These are phyloP conservation scores for Cairneyella variabilis DNA, from an alignment of 495 filamentous ascomycete genomes.

Conservation along the genomic window DNA sequence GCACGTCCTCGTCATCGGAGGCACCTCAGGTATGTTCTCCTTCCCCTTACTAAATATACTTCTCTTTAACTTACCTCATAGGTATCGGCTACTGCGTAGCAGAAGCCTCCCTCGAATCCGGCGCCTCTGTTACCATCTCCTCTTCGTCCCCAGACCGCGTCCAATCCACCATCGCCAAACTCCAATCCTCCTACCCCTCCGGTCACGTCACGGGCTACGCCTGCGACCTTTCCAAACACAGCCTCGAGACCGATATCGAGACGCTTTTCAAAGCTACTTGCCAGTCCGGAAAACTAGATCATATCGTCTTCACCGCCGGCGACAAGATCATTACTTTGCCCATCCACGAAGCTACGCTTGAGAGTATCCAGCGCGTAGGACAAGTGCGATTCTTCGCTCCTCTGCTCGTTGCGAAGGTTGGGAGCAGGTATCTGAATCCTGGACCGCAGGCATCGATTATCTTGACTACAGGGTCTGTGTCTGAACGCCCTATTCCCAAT, in stretches of 20 bases:
- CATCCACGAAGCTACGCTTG: slow-evolving; percentile 36
- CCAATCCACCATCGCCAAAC: slow-evolving; percentile 32
- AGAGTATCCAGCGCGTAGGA: slow-evolving; percentile 32
- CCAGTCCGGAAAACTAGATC: slow-evolving; percentile 46
- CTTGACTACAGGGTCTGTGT: slow-evolving; percentile 48
- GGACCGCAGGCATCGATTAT: slow-evolving; percentile 43
- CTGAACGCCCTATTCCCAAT: slow-evolving; percentile 38
- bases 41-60: too few species aligned
- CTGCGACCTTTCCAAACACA: slow-evolving; percentile 45
- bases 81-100: slow-evolving; percentile 57
- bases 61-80: too few species aligned
- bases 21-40: slow-evolving; percentile 14
- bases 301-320: slow-evolving; percentile 60
- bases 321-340: slow-evolving; percentile 35
- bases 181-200: slow-evolving; percentile 33
- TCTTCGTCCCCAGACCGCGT: slow-evolving; percentile 46
- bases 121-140: slow-evolving; percentile 49
- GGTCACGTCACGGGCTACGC: slow-evolving; percentile 37
- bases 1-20: slow-evolving; percentile 23
- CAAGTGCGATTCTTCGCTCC: slow-evolving; percentile 51
- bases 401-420: slow-evolving; percentile 49
- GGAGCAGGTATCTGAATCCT: slow-evolving; percentile 39
- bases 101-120: slow-evolving; percentile 43
- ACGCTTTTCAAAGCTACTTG: slow-evolving; percentile 43
- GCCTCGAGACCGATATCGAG: slow-evolving; percentile 43